Evolutionary conservation across 192 early-diverging fungal genomes (phyloP), one percentile per base, ranked within the genome.

Genomic region (Endogone sp.): DNA sequence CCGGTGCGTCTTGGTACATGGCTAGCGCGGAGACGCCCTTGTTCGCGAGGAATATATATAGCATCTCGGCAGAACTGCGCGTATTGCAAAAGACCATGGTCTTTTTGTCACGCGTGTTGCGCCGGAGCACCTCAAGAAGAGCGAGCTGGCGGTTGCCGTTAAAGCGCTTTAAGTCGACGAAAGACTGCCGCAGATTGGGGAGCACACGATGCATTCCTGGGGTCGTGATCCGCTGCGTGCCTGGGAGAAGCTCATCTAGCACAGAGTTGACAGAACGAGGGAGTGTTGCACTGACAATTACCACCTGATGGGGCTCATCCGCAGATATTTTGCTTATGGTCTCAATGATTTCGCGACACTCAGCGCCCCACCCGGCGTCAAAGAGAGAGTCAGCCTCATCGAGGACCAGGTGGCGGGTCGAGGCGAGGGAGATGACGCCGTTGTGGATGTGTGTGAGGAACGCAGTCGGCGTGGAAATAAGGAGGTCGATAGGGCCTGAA

Each of bases 371-470:
- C 57, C 88, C 88, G 37, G 85, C 76, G 75, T 92, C 94, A 80
- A 98, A 92, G 81, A 98, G 79, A 1, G 94, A 91, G 75, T 98
- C 96, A 0, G 94, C 94, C 81, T 98, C 96, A 76, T 98, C 96
- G 6, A 98, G 85, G 2, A 97, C 88, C 3, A 98, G 63, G 62
- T 91, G 84, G 2, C 75, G 75, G 11, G 91, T 75, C 11, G 87
- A 82, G 3, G 79, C 72, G 0, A 95, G 78, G n/a, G 83, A 81
- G 11, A 98, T n/a, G 4, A 78, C 65, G 16, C 77, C 72, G 25
- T 88, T 72, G 10, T 81, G 70, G 3, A 82, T 16, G 66, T 90
- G 85, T 13, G 85, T 78, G 20, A 81, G 65, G 26, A 95, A 72
- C n/a, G 82, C 82, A 2, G 92, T 82, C 2, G 96, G 96, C 1